Base-by-base conservation (phyloP, 495 filamentous ascomycete genomes). In the Trichodelitschia bisporula region DNA sequence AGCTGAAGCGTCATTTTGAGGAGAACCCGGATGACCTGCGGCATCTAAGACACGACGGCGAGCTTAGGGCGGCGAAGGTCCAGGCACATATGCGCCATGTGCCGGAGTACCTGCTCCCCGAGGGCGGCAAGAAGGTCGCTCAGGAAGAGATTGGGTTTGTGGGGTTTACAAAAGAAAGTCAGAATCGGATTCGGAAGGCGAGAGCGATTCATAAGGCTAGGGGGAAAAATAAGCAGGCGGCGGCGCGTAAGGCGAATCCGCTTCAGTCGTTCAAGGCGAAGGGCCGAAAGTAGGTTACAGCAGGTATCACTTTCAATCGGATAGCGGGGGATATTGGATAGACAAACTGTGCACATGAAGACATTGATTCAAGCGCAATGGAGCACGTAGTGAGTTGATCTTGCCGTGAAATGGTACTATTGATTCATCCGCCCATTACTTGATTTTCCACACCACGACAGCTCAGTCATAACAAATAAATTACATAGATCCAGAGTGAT, bases 61-160 rank as follows among this genome's bases (percentile, higher is more conserved):
- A 92, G 49, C 52, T 86, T 26, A 68, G 78, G 36, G 61, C 70
- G 14, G 73, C 76, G 3, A 59, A 76, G 38, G 61, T 82, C 18
- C 80, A 91, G 52, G 61, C 72, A 8, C 89, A 99, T 59, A 51
- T 99, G 34, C 90, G 77, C 51, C 82, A 95, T 55, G 77, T 99
- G 2, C 86, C 86, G 0, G 80, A 90, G 15, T 99, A 99, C 51
- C 51, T 99, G 28, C 60, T 99, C 42, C 86, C 86, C 0, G 17
- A 20, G 15, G 61, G 58, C 15, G 79, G 75, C 38, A 80, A 75
- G 0, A 70, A 64, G 41, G 67, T 67, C 39, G 72, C 57, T 2
- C 56, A 55, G 15, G 59, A 61, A 16, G 58, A 69, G 28, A 54
- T 73, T 18, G 68, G 71, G 1, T 84, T 76, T 43, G 77, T 91